Base-by-base conservation (phyloP, 768 basidiomycete species). In the Lentinula sp. region DNA sequence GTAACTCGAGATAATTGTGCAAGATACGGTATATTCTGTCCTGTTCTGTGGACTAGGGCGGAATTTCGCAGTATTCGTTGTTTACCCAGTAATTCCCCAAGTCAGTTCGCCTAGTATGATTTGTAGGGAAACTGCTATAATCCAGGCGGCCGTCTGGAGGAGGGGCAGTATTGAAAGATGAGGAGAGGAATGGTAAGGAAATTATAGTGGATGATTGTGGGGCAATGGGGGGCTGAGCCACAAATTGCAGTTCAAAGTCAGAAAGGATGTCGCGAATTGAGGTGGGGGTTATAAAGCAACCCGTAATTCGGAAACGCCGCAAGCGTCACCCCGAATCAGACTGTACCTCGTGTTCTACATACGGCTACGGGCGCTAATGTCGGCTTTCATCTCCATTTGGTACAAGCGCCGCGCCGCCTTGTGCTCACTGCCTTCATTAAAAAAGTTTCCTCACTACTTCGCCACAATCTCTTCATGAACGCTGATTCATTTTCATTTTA, bases 321-420 rank as follows among this genome's bases (percentile, higher is more conserved):
- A 43, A 37, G 55, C 45, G 15, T 51, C 28, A 51, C 35, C 28
- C 50, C 32, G 50, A 36, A 51, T 48, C 46, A 48, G 46, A 48
- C 20, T 48, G 18, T 48, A 20, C 46, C 46, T 48, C 46, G 46
- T 48, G 46, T 46, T 54, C 53, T 39, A 39, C 35, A 54, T 18
- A 23, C 16, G 51, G 12, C 32, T 54, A 35, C 15, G 35, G 53
- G 53, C 53, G 35, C 35, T 52, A 35, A 37, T 37, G 35, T 39
- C 35, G 53, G 53, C 53, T 16, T 54, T 39, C 35, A 54, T 54
- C 53, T 28, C 53, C 53, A 54, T 54, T 54, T 54, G 37, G 53
- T 23, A 15, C 28, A 52, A 52, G 35, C 35, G 50, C 46, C 50
- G 50, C 50, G 50, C 53, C 53, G 53, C 53, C 33, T n/a, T 35